These are phyloP conservation scores for Kurtzmaniella quercitrusa DNA, from an alignment of 1,139 yeast genomes.

Conservation along the genomic window DNA sequence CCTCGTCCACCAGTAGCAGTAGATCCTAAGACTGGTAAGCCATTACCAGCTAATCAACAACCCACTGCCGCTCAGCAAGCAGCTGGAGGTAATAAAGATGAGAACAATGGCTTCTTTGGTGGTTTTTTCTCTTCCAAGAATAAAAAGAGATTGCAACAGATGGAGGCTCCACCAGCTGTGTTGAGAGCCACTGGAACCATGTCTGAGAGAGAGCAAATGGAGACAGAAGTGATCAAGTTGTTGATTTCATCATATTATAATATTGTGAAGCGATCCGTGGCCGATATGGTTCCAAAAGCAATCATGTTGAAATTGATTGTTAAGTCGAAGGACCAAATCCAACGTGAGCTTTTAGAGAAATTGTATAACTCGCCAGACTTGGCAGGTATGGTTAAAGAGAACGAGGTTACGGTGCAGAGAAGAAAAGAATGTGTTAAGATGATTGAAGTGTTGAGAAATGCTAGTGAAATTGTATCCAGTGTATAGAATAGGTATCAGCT, in stretches of 20 bases:
- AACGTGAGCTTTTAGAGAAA: slow-evolving; percentile 83
- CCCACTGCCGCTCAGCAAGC: slow-evolving; percentile 19
- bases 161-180: slow-evolving; percentile 97
- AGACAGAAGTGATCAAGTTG: slow-evolving; percentile 93
- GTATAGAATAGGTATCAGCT: slow-evolving; percentile 36
- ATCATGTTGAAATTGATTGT: slow-evolving; percentile 88
- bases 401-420: slow-evolving; percentile 88
- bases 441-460: slow-evolving; percentile 88
- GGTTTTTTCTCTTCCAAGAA: slow-evolving; percentile 91
- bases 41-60: slow-evolving; percentile 48
- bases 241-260: slow-evolving; percentile 85
- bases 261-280: slow-evolving; percentile 90
- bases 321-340: slow-evolving; percentile 81
- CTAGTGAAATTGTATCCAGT: slow-evolving; percentile 86
- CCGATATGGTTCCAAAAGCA: slow-evolving; percentile 93
- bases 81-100: slow-evolving; percentile 23
- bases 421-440: slow-evolving; percentile 91
- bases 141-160: slow-evolving; percentile 88
- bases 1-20: slow-evolving; percentile 77
- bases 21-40: slow-evolving; percentile 92
- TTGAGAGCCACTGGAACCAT: slow-evolving; percentile 92
- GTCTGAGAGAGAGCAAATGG: slow-evolving; percentile 94
- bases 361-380: slow-evolving; percentile 75
- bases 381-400: slow-evolving; percentile 80
- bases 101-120: slow-evolving; percentile 73